These are phyloP conservation scores for Ogataea ramenticola DNA, from an alignment of 805 yeast genomes.

Conservation along the genomic window DNA sequence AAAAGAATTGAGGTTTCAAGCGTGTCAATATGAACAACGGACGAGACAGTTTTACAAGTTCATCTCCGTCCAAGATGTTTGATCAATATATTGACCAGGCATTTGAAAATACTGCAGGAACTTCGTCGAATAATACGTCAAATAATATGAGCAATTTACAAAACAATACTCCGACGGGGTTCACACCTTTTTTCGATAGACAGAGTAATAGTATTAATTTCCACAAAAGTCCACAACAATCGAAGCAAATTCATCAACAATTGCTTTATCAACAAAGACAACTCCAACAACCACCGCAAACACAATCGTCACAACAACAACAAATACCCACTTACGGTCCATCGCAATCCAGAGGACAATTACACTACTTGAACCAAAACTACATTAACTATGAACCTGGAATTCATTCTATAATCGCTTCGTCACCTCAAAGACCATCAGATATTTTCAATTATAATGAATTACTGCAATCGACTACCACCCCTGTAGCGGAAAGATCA, in stretches of 20 bases:
- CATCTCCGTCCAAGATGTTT: slow-evolving; percentile 23
- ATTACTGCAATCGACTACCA: not conserved
- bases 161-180: slow-evolving; percentile 9
- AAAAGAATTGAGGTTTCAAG: no score
- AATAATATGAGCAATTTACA: not conserved
- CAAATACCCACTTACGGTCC: not conserved
- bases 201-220: slow-evolving; percentile 1
- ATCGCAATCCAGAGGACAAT: not conserved
- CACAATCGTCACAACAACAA: slow-evolving; percentile 12
- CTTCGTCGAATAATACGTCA: not conserved
- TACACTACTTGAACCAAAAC: not conserved
- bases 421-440: not conserved
- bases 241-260: not conserved
- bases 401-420: not conserved
- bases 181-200: slow-evolving; percentile 22
- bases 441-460: not conserved
- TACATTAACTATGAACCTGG: not conserved
- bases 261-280: not conserved
- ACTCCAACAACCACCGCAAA: slow-evolving; percentile 3
- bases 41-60: slow-evolving; percentile 14
- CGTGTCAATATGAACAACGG: slow-evolving; percentile 4
- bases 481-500: slow-evolving; percentile 5
- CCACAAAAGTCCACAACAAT: not conserved
- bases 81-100: slow-evolving; percentile 11
- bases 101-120: not conserved